phyloP scores from a whole-genome alignment of 2,329 filamentous ascomycete species.

The Reticulascus tulasneorum region DNA sequence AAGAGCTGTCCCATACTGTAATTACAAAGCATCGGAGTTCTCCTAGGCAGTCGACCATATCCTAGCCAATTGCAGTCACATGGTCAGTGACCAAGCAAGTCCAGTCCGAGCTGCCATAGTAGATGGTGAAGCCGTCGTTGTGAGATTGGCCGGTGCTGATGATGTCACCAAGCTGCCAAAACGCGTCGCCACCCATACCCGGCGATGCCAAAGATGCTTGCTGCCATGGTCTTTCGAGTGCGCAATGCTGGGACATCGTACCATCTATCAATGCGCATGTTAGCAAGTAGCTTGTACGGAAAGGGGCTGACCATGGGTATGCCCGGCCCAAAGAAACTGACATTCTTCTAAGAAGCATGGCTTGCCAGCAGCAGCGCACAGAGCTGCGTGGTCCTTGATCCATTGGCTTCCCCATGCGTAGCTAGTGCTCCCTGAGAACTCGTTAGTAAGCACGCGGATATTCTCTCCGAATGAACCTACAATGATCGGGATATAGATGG shows the following conservation, averaged over 20 bases:
- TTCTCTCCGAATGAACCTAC: constrained; percentile 18
- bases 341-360: constrained; percentile 29
- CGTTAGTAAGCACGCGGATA: neutral
- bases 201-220: constrained; percentile 22
- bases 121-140: constrained; percentile 43
- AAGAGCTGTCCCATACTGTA: no score
- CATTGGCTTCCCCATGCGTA: constrained; percentile 15
- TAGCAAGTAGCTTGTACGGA: neutral
- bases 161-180: constrained; percentile 37
- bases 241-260: constrained; percentile 20
- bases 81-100: constrained; percentile 42
- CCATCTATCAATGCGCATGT: constrained; percentile 16
- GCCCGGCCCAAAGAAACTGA: constrained; percentile 14
- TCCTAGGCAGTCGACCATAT: neutral
- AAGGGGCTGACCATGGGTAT: neutral
- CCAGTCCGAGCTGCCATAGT: constrained; percentile 35
- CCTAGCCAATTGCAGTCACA: constrained; percentile 19
- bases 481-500: constrained; percentile 26
- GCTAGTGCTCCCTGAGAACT: constrained; percentile 9
- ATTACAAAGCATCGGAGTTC: no score
- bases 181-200: constrained; percentile 32
- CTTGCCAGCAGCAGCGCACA: constrained; percentile 22
- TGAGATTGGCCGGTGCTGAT: constrained; percentile 36
- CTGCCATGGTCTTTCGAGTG: constrained; percentile 47
- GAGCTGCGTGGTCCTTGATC: constrained; percentile 21